phyloP scores from a whole-genome alignment of 2,329 filamentous ascomycete species.

The Curvularia sp. region DNA sequence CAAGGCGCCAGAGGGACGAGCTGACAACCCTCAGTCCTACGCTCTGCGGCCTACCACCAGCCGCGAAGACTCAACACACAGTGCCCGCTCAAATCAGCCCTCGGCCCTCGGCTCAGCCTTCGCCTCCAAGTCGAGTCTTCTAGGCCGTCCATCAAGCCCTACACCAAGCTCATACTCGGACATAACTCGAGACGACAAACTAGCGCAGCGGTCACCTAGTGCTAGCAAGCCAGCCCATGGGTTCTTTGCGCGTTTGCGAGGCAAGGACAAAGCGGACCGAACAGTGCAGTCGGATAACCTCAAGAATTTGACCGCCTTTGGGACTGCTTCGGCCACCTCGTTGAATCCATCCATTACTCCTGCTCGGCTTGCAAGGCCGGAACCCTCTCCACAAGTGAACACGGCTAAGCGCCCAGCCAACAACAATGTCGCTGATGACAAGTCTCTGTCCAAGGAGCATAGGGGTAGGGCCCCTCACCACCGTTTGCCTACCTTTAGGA shows the following conservation, averaged over 20 bases:
- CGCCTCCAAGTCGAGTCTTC: conserved; percentile 58
- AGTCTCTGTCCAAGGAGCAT: conserved; percentile 29
- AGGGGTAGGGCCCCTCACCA: conserved; percentile 47
- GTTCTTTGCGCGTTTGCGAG: conserved; percentile 62
- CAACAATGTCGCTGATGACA: conserved; percentile 33
- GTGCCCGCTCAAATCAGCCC: conserved; percentile 52
- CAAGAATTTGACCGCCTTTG: conserved; percentile 44
- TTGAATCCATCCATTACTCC: conserved; percentile 48
- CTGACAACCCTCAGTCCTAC: conserved; percentile 55
- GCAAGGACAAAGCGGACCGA: conserved; percentile 57
- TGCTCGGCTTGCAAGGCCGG: conserved; percentile 36
- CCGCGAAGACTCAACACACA: conserved; percentile 73
- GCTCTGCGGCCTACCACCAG: conserved; percentile 75
- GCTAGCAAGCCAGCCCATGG: conserved; percentile 60
- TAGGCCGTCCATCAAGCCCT: conserved; percentile 77
- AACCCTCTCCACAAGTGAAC: conserved; percentile 38
- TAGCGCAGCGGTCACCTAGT: conserved; percentile 63
- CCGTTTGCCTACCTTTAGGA: conserved; percentile 60
- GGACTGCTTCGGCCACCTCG: conserved; percentile 49
- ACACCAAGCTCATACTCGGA: conserved; percentile 76
- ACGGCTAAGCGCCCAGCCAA: conserved; percentile 38
- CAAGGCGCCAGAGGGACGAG: conserved; percentile 43
- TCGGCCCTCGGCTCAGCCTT: conserved; percentile 58
- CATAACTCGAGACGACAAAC: conserved; percentile 55
- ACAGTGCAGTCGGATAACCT: conserved; percentile 46